Conservation (phyloP, 1,284 basidiomycete genomes). For the Melampsora larici-populina region DNA sequence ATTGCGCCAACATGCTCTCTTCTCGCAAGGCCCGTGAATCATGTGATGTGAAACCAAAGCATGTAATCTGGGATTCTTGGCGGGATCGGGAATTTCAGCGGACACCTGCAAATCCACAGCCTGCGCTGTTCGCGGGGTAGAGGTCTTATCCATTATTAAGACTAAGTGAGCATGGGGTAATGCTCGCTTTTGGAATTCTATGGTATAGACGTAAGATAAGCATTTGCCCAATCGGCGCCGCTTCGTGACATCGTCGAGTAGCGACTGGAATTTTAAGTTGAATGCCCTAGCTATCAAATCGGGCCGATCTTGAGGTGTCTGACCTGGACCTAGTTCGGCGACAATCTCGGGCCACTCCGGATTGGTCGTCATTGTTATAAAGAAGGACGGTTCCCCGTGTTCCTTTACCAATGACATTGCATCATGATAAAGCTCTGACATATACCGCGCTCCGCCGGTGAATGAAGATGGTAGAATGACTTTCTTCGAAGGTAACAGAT, state of each 20-base stretch:
- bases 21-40: slow-evolving; percentile 6
- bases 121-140: not conserved
- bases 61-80: not conserved
- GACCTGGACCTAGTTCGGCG: not conserved
- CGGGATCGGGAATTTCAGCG: slow-evolving; percentile 7
- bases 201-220: slow-evolving; percentile 48
- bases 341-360: not conserved
- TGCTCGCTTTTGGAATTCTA: slow-evolving; percentile 57
- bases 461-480: not conserved
- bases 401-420: not conserved
- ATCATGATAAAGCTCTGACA: not conserved
- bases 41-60: not conserved
- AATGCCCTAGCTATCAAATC: slow-evolving; percentile 23
- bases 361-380: not conserved
- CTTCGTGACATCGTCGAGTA: slow-evolving; percentile 4
- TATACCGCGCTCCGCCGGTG: not conserved
- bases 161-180: slow-evolving; percentile 56
- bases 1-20: not conserved
- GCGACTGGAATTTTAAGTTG: not conserved
- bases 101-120: not conserved
- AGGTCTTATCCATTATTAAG: slow-evolving; percentile 37
- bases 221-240: not conserved
- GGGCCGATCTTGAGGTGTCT: not conserved
- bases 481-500: not conserved
- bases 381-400: not conserved